These are phyloP conservation scores for Artemisia tridentata DNA, from an alignment of 129 eudicot genomes.

Conservation along the genomic window DNA sequence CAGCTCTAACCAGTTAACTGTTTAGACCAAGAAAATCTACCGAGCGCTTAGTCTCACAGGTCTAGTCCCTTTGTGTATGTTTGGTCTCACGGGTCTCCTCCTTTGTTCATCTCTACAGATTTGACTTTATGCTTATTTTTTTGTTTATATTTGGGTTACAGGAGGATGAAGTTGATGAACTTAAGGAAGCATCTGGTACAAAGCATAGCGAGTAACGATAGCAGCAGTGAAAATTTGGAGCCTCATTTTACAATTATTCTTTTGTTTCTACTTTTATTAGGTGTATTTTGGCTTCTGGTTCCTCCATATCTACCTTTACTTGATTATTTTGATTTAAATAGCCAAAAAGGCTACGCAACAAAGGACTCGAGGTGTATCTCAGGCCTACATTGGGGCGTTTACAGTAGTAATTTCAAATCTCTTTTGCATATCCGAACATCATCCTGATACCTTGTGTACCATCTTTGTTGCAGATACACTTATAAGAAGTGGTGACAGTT, in stretches of 20 bases:
- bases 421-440: too few species aligned
- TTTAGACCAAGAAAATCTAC: background rate
- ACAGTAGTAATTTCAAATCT: too few species aligned
- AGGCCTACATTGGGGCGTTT: background rate
- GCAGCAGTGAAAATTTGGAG: constrained; percentile 26
- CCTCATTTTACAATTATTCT: constrained; percentile 13
- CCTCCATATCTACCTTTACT: constrained; percentile 21
- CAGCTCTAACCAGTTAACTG: background rate
- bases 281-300: constrained; percentile 21
- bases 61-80: background rate
- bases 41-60: background rate
- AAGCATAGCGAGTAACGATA: constrained; percentile 24
- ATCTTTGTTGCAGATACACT: too few species aligned
- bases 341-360: too few species aligned
- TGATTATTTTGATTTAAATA: background rate
- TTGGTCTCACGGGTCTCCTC: background rate
- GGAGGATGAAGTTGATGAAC: constrained; percentile 37
- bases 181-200: constrained; percentile 32
- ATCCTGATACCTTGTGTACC: too few species aligned
- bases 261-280: constrained; percentile 4
- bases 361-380: background rate
- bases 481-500: too few species aligned
- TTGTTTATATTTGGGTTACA: constrained; percentile 23
- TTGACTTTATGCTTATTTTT: background rate
- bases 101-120: background rate